Percentiles rank a stretch among this genome's conserved stretches.
These are phyloP conservation scores for Cordyceps militaris DNA, from an alignment of 2,329 filamentous ascomycete species.

Conservation along the genomic window DNA sequence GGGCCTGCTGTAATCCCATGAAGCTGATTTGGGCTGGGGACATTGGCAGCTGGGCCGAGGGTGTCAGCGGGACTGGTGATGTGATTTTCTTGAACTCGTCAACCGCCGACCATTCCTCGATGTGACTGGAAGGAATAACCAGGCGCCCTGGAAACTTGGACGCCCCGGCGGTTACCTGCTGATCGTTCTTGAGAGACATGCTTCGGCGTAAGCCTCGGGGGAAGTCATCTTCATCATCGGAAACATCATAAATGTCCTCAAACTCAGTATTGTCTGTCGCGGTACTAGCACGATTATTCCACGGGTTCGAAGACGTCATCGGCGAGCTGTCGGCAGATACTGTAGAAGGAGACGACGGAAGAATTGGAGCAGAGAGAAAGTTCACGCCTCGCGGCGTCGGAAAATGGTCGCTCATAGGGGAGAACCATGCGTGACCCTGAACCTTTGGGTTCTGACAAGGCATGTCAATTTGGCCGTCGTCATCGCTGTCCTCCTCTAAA, in stretches of 20 bases:
- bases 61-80: constrained; percentile 56
- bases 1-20: constrained; percentile 55
- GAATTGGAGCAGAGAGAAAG: constrained; percentile 55
- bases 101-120: constrained; percentile 37
- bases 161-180: constrained; percentile 22
- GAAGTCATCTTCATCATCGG: constrained; percentile 61
- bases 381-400: constrained; percentile 63
- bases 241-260: constrained; percentile 81
- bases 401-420: constrained; percentile 57
- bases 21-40: constrained; percentile 68
- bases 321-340: constrained; percentile 47
- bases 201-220: constrained; percentile 20
- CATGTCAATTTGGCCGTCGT: constrained; percentile 21
- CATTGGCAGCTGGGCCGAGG: constrained; percentile 63
- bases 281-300: constrained; percentile 58
- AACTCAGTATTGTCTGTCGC: constrained; percentile 65
- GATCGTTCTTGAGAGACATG: constrained; percentile 35
- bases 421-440: constrained; percentile 52
- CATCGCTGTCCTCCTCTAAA: constrained; percentile 50
- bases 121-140: constrained; percentile 39
- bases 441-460: constrained; percentile 30
- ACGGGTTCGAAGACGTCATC: constrained; percentile 49
- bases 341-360: constrained; percentile 54
- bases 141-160: constrained; percentile 35
- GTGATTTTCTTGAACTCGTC: constrained; percentile 41